These are phyloP conservation scores for Sicyos baderoa DNA, from an alignment of 306 rosid genomes.

Conservation along the genomic window DNA sequence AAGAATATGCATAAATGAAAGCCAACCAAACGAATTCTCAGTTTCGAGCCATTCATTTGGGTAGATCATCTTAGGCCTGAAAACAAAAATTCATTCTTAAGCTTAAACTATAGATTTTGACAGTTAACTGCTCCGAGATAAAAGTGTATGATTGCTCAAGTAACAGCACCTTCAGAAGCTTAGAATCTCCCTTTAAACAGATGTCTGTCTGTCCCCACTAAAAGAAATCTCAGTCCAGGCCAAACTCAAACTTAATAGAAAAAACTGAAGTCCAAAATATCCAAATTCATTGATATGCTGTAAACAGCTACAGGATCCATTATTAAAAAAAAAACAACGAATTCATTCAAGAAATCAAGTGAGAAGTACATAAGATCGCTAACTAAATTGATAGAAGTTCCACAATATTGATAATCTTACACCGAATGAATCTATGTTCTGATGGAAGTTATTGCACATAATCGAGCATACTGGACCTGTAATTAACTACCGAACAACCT, in stretches of 20 bases:
- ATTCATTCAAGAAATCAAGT: background rate
- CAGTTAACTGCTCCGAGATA: constrained; percentile 3
- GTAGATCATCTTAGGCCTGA: background rate
- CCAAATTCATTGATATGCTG: background rate
- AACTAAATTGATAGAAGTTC: background rate
- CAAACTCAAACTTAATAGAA: background rate
- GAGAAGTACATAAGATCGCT: constrained; percentile 8
- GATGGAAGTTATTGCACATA: background rate
- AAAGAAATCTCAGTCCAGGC: constrained; percentile 5
- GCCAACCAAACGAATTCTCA: background rate
- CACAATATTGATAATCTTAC: background rate
- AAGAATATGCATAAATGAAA: too few species aligned
- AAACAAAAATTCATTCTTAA: background rate
- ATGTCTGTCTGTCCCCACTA: background rate
- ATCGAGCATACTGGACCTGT: background rate
- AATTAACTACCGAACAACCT: background rate
- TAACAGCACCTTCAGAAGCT: background rate
- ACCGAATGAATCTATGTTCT: background rate
- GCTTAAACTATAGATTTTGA: background rate
- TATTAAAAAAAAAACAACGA: background rate
- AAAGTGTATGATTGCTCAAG: background rate
- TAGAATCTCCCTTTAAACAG: background rate
- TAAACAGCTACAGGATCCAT: background rate
- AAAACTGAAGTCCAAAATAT: constrained; percentile 3
- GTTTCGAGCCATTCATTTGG: background rate